Evolutionary conservation across 140 eudicot genomes (phyloP).

Genomic region (Stevia rebaudiana): DNA sequence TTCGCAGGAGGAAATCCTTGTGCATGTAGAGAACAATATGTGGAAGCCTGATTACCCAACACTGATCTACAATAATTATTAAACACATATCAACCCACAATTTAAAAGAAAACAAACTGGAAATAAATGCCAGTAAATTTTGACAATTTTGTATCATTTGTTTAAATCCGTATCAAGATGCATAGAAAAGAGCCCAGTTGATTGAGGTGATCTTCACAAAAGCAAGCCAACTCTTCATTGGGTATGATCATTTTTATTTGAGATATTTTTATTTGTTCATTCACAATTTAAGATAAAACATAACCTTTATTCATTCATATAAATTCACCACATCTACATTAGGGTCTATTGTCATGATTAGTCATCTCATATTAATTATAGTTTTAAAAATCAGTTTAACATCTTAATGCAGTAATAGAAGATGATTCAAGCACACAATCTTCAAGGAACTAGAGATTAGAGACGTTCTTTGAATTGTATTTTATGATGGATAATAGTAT

Average conservation of each 20-base stretch:
- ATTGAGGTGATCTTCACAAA: constrained; percentile 17
- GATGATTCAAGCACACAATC: not conserved
- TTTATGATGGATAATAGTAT: not conserved
- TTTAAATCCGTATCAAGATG: constrained; percentile 3
- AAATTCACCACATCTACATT: not conserved
- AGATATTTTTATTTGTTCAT: not conserved
- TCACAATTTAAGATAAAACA: not conserved
- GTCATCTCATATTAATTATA: not conserved
- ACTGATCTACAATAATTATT: constrained; percentile 58
- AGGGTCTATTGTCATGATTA: not conserved
- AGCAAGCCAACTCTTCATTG: not conserved
- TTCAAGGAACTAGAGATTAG: constrained; percentile 5
- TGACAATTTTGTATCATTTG: not conserved
- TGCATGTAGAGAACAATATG: constrained; percentile 58
- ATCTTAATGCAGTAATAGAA: constrained; percentile 7
- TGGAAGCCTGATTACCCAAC: constrained; percentile 91
- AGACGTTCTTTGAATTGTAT: not conserved
- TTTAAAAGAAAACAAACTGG: not conserved
- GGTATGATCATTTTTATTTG: constrained; percentile 11
- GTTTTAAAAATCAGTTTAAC: not conserved
- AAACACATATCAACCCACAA: not conserved
- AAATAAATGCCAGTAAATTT: constrained; percentile 13
- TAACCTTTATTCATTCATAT: not conserved
- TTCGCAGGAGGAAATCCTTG: constrained; percentile 57
- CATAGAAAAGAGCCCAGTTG: not conserved